Conservation (phyloP, 2,329 filamentous ascomycete genomes). For the Corinectria fuckeliana region DNA sequence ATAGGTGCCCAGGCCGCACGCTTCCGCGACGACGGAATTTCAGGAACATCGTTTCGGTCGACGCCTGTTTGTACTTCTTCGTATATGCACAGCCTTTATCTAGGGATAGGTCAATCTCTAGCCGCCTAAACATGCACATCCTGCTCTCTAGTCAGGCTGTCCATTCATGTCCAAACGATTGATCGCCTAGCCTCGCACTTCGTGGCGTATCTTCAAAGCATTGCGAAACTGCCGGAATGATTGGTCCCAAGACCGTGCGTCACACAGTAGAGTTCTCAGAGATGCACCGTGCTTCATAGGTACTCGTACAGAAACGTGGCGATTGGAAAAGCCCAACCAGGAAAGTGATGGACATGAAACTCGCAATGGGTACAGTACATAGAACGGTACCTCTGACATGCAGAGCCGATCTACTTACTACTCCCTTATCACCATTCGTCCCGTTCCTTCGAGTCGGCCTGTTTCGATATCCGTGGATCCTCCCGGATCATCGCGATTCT, state of each 20-base stretch:
- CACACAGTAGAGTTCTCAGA: slow-evolving; percentile 1
- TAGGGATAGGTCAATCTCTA: not conserved
- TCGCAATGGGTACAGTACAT: not conserved
- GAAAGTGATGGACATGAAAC: not conserved
- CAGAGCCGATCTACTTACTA: not conserved
- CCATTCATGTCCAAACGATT: not conserved
- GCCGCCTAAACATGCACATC: not conserved
- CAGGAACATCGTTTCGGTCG: not conserved
- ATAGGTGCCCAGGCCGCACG: not conserved
- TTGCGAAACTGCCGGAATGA: not conserved
- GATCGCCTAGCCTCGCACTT: not conserved
- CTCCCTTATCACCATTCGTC: not conserved
- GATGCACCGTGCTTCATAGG: too few relatives aligned
- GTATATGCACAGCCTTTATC: not conserved
- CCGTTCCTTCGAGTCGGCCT: not conserved
- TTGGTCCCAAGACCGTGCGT: not conserved
- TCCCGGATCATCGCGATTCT: not conserved
- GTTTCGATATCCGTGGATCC: not conserved
- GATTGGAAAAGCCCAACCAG: not conserved
- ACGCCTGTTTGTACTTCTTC: not conserved
- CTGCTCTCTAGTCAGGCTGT: not conserved
- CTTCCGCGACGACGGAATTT: not conserved
- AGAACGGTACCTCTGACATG: too few relatives aligned
- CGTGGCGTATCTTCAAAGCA: not conserved
- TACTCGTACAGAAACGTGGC: not conserved